Conservation (phyloP, 2,329 filamentous ascomycete genomes). For the Colletotrichum sp. region DNA sequence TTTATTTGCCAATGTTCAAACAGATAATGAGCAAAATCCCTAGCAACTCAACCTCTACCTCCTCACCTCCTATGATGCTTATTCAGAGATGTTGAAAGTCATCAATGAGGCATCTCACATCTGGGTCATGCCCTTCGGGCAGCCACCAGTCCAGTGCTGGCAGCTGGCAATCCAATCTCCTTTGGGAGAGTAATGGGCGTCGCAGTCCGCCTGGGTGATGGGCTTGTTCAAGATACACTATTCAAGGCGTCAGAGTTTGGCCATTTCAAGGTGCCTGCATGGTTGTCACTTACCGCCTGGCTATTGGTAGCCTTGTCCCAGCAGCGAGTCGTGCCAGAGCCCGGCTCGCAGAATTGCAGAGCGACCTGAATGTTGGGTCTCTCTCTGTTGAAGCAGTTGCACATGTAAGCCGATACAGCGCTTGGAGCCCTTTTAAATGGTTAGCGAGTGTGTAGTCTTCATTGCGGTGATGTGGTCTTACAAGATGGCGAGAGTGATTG, state of each 20-base stretch:
- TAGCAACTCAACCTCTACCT: neutral
- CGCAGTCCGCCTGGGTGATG: neutral
- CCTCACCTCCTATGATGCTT: neutral
- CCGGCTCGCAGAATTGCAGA: neutral
- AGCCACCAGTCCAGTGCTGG: neutral
- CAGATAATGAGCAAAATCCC: too few relatives aligned
- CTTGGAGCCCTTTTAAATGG: neutral
- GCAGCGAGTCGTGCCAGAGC: neutral
- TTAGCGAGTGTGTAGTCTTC: neutral
- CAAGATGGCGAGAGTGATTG: neutral
- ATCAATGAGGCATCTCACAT: neutral
- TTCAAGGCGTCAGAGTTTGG: fast-evolving
- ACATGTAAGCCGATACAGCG: neutral
- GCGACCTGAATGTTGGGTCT: neutral
- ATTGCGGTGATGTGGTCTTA: neutral
- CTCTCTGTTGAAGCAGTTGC: neutral
- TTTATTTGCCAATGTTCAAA: too few relatives aligned
- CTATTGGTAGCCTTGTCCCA: neutral
- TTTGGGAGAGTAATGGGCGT: neutral
- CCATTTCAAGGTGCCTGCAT: neutral
- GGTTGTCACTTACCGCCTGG: neutral
- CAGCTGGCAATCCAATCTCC: neutral
- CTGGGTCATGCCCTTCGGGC: neutral
- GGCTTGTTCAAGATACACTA: neutral
- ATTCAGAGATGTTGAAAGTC: neutral